These are phyloP conservation scores for Cenococcum geophilum DNA, from an alignment of 495 filamentous ascomycete species.

Conservation along the genomic window DNA sequence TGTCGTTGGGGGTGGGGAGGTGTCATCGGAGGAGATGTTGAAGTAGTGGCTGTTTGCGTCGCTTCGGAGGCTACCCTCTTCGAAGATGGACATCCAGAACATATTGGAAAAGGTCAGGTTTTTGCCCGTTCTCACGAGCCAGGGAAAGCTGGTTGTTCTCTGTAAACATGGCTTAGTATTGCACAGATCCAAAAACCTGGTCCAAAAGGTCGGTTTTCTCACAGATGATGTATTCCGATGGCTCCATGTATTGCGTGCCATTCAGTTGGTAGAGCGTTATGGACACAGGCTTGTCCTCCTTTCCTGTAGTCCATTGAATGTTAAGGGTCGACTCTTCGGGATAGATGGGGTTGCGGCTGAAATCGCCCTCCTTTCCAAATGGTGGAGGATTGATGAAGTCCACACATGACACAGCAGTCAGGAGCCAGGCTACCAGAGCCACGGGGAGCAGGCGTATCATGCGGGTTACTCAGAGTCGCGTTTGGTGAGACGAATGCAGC, in stretches of 20 bases:
- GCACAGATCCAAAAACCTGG: not conserved
- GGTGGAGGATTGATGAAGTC: conserved; percentile 10
- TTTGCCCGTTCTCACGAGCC: conserved; percentile 4
- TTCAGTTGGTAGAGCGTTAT: conserved; percentile 5
- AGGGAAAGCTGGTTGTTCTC: not conserved
- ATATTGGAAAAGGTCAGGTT: conserved; percentile 4
- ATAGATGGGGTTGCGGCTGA: conserved; percentile 6
- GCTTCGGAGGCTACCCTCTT: not conserved
- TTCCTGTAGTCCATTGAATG: conserved; percentile 3
- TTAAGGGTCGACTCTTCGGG: not conserved
- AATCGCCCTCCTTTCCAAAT: conserved; percentile 4
- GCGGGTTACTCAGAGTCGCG: too few species aligned
- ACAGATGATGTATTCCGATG: conserved; percentile 1
- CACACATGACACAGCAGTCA: conserved; percentile 1
- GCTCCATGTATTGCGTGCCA: not conserved
- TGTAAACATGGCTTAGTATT: not conserved
- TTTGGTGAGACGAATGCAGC: too few species aligned
- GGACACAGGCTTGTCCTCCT: not conserved
- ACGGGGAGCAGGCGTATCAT: not conserved
- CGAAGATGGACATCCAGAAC: conserved; percentile 5
- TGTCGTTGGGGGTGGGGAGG: not conserved
- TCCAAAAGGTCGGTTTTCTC: not conserved
- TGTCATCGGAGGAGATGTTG: conserved; percentile 4
- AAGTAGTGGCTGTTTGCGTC: conserved; percentile 9
- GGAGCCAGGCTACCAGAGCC: not conserved